Evolutionary conservation across 2,329 filamentous ascomycete species (phyloP).

Genomic region (Talaromyces marneffei): DNA sequence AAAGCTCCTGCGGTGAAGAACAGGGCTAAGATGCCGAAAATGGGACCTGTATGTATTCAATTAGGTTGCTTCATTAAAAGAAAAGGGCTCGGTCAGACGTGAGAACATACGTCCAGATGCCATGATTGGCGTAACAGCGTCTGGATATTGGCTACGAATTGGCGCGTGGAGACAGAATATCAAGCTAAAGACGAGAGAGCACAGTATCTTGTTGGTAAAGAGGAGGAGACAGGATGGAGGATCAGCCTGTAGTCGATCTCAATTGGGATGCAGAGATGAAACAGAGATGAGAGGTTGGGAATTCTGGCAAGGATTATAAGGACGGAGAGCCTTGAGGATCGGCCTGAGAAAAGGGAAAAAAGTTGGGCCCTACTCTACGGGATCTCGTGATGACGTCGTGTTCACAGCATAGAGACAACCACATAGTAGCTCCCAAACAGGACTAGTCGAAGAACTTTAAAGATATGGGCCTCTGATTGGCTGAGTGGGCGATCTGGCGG

Average conservation of each 20-base stretch:
- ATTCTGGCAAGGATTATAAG: not conserved
- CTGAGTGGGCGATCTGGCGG: not conserved
- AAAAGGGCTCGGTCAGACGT: not conserved
- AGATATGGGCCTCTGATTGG: not conserved
- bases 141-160: not conserved
- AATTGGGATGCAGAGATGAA: not conserved
- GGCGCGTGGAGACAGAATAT: not conserved
- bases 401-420: not conserved
- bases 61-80: not conserved
- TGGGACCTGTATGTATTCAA: constrained; percentile 46
- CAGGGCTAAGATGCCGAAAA: constrained; percentile 53
- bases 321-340: not conserved
- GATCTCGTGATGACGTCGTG: constrained; percentile 10
- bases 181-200: not conserved
- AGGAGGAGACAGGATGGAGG: not conserved
- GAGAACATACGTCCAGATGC: constrained; percentile 11
- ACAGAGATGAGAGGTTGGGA: not conserved
- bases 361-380: not conserved
- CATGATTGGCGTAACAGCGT: not conserved
- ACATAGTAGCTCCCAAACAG: not conserved
- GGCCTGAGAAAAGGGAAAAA: not conserved
- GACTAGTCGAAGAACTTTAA: not conserved
- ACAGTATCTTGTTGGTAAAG: not conserved
- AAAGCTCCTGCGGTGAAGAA: constrained; percentile 58
- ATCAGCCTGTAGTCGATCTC: not conserved